Base-by-base conservation (phyloP, 2,329 filamentous ascomycete genomes). In the Pseudogymnoascus sp. region DNA sequence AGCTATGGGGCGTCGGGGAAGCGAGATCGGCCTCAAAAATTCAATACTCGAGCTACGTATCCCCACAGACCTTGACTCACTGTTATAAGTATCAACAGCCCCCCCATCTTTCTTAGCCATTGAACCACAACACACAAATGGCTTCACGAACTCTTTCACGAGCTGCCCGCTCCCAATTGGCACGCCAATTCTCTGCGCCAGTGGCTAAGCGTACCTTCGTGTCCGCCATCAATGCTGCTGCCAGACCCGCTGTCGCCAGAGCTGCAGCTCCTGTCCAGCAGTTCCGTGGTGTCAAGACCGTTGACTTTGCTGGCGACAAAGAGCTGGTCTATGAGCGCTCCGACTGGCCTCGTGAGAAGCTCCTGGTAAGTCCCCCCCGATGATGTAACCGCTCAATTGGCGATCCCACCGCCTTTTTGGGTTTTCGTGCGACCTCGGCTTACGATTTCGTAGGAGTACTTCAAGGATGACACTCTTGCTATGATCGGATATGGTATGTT, bases 381-480 rank as follows among this genome's bases (percentile, higher is more conserved):
- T 49, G 49, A 42, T 18, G 37, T 21, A 60, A 60, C 4, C 1
- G 56, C 56, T 23, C 56, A 40, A 60, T 31, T 46, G 18, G 28
- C 16, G 40, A 40, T 28, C 25, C 60, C 56, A 59, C 60, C 38
- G 64, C 36, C 25, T 42, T 49, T 18, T 23, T 9, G 56, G 63
- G 40, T 59, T n/a, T 36, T 65, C 66, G n/a, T 31, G 25, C 25
- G 46, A 53, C 46, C 46, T 53, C 46, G 46, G 25, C 46, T 70
- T 61, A 71, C 69, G 62, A 62, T 64, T 61, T 65, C 40, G 56
- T 71, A 96, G 90, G 91, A 97, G 69, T 99, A 93, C 88, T 99
- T 99, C 90, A 97, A 97, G 87, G 87, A 99, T 82, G 95, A 99
- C 81, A 97, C 93, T 71, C 91, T 99, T 73, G 95, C 95, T 76